Evolutionary conservation across 2,329 filamentous ascomycete species (phyloP), one percentile per base, ranked within the genome.

Genomic region (Colletotrichum caudatum): DNA sequence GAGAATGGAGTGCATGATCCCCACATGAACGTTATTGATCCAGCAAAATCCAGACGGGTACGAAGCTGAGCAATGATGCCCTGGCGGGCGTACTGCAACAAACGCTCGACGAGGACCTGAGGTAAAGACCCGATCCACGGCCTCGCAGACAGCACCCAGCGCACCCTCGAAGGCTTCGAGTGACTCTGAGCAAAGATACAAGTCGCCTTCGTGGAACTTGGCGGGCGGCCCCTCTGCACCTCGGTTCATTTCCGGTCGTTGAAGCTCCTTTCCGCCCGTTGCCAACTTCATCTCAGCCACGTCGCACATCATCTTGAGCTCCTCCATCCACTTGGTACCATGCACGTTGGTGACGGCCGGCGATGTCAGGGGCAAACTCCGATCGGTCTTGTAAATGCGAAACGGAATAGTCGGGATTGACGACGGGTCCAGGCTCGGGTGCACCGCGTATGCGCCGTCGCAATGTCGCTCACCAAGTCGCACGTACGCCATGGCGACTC

Each of bases 21-120:
- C 96, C 29, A 99, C 94, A 78, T 98, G 95, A 0, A 99, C 94
- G 78, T 99, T 99, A 81, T 99, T 99, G 62, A 99, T 84, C 95
- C 96, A 99, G 83, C 96, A 99, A 79, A 99, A 99, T 0, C 96
- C 96, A 2, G 95, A 98, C 0, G 96, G 96, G 76, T 92, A 92
- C 61, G 92, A 90, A 5, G 94, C 90, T 2, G 95, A 97, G 82
- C 96, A 99, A 79, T 99, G 96, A 79, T 99, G 96, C 1, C 96
- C 96, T 0, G 96, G 96, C 5, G 96, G 96, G 41, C 96, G 91
- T 61, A 98, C 93, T 37, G 93, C 95, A 61, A 98, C 94, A 80
- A 99, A 99, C 0, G 95, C 94, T 66, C 94, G 90, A 57, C 88
- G 90, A 29, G 92, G 91, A 8, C 90, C 88, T 4, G 83, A 82